Evolutionary conservation across 2,329 filamentous ascomycete species (phyloP).

Genomic region (Cladosporium phlei): DNA sequence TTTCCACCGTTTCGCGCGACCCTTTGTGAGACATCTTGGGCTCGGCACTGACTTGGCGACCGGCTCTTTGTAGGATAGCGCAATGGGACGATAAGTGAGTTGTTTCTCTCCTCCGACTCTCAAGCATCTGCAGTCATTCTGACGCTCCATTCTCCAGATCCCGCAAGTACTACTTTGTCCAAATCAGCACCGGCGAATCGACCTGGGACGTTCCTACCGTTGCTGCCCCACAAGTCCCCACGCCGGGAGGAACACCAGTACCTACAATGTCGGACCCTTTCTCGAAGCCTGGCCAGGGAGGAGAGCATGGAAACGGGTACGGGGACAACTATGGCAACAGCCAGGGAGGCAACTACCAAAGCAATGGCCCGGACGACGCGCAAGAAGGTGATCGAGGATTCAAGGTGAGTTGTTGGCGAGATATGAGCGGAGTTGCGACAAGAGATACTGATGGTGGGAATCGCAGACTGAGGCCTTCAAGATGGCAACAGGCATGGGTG

Average conservation of each 20-base stretch:
- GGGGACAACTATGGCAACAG: constrained; percentile 1
- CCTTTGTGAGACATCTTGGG: constrained; percentile 15
- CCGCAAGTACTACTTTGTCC: constrained; percentile 40
- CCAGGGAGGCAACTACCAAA: constrained; percentile 5
- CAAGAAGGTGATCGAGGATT: constrained; percentile 20
- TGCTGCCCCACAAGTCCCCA: constrained; percentile 36
- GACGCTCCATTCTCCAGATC: constrained; percentile 24
- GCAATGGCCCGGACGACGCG: constrained; percentile 13
- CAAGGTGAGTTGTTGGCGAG: constrained; percentile 6
- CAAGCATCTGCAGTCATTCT: neutral
- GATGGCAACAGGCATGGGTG: constrained; percentile 15
- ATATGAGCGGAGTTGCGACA: neutral
- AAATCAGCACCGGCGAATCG: constrained; percentile 38
- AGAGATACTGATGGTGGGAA: neutral
- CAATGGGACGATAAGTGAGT: constrained; percentile 39
- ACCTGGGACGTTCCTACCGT: constrained; percentile 38
- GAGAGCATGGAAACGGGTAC: constrained; percentile 15
- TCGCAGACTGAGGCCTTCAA: constrained; percentile 13
- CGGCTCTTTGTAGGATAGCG: constrained; percentile 35
- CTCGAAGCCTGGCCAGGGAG: constrained; percentile 22
- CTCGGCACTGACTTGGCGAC: constrained; percentile 32
- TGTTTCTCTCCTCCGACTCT: neutral
- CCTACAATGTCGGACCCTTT: constrained; percentile 33
- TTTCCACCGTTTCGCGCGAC: constrained; percentile 14
- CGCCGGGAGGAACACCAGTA: constrained; percentile 35